Evolutionary conservation across 1,284 basidiomycete genomes (phyloP).

Genomic region (Puccinia polysora): DNA sequence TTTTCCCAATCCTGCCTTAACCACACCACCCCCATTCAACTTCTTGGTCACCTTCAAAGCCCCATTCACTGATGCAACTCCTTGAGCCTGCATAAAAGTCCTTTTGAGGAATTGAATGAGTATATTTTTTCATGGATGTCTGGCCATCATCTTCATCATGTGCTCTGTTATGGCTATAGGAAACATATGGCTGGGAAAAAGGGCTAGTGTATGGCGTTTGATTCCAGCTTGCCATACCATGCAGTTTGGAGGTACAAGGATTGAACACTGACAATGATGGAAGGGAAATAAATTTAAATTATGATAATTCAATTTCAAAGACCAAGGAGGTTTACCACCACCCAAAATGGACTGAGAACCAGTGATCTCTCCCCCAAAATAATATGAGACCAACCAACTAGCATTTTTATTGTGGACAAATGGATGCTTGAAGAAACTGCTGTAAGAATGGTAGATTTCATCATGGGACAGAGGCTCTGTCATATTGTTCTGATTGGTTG

Average conservation of each 20-base stretch:
- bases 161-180: background rate
- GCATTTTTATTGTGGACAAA: slow-evolving; percentile 24
- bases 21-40: too few relatives aligned
- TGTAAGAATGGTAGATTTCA: slow-evolving; percentile 8
- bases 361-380: background rate
- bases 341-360: slow-evolving; percentile 34
- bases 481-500: slow-evolving; percentile 6
- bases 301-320: background rate
- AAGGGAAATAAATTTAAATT: background rate
- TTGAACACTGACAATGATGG: slow-evolving; percentile 6
- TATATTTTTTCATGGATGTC: slow-evolving; percentile 29
- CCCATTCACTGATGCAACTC: slow-evolving; percentile 17
- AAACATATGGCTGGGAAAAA: background rate
- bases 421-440: background rate
- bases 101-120: slow-evolving; percentile 13
- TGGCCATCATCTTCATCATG: slow-evolving; percentile 39
- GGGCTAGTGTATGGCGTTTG: slow-evolving; percentile 1
- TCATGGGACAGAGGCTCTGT: slow-evolving; percentile 27
- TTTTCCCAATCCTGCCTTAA: too few relatives aligned
- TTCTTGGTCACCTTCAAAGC: slow-evolving; percentile 19
- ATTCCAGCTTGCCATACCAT: background rate
- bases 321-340: slow-evolving; percentile 20
- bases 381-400: slow-evolving; percentile 13
- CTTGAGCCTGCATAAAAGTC: slow-evolving; percentile 15
- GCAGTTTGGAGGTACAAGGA: slow-evolving; percentile 8